Conservation (phyloP, 2,329 filamentous ascomycete genomes). For the Grosmannia huntii region DNA sequence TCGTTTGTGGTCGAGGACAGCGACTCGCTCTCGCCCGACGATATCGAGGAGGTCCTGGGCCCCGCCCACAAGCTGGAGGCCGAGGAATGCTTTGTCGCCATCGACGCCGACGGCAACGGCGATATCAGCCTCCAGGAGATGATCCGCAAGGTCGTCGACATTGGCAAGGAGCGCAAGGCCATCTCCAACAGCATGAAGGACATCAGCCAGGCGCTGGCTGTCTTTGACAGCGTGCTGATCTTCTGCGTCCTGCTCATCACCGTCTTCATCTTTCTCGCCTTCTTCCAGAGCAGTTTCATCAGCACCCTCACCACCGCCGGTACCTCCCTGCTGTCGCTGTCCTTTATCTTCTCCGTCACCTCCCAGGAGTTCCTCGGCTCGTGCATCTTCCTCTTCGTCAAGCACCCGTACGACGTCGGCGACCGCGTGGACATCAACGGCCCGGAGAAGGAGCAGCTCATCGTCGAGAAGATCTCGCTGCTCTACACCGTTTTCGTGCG, state of each 20-base stretch:
- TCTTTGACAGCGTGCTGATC: slow-evolving; percentile 76
- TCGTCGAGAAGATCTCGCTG: slow-evolving; percentile 88
- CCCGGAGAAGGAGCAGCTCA: slow-evolving; percentile 46
- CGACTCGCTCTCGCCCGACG: slow-evolving; percentile 65
- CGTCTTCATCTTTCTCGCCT: slow-evolving; percentile 77
- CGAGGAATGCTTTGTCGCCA: slow-evolving; percentile 66
- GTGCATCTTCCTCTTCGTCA: slow-evolving; percentile 97
- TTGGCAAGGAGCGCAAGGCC: slow-evolving; percentile 75
- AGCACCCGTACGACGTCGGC: slow-evolving; percentile 93
- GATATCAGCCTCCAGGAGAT: slow-evolving; percentile 95
- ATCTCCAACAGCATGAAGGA: slow-evolving; percentile 93
- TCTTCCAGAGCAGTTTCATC: slow-evolving; percentile 76
- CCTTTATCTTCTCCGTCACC: slow-evolving; percentile 88
- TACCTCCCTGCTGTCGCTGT: slow-evolving; percentile 85
- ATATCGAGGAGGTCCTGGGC: slow-evolving; percentile 80
- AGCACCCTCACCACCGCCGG: slow-evolving; percentile 81
- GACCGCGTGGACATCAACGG: slow-evolving; percentile 75
- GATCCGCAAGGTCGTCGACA: slow-evolving; percentile 73
- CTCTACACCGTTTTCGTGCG: slow-evolving; percentile 86
- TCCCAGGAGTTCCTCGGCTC: slow-evolving; percentile 94
- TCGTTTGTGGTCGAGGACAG: slow-evolving; percentile 88
- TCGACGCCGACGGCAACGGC: slow-evolving; percentile 83
- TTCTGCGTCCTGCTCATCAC: slow-evolving; percentile 70
- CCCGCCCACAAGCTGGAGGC: slow-evolving; percentile 61
- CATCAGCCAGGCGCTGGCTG: slow-evolving; percentile 84